Percentiles rank a stretch among this genome's conserved stretches.
Evolutionary conservation across 1,139 yeast species (phyloP).

Genomic region (Geotrichum fermentans): DNA sequence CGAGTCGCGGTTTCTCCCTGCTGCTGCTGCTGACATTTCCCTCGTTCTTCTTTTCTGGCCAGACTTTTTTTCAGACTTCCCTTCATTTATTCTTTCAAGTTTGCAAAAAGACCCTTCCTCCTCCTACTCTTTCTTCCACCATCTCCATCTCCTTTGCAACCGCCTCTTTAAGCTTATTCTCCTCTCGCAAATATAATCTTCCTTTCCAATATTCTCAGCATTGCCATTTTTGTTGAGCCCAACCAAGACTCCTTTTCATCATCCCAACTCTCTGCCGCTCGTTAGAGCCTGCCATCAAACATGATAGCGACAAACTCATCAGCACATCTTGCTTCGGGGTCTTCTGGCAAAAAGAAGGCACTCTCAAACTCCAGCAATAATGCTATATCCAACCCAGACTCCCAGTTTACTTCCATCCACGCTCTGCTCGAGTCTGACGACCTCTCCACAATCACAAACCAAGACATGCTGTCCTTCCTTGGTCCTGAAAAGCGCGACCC

Average conservation of each 20-base stretch:
- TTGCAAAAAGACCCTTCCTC: no score
- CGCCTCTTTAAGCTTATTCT: no score
- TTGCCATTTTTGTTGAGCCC: constrained; percentile 15
- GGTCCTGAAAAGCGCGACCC: constrained; percentile 4
- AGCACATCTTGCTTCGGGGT: neutral
- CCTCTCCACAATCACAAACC: constrained; percentile 1
- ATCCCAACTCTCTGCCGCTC: neutral
- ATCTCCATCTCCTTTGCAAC: no score
- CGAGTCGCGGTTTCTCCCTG: no score
- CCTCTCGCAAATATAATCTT: no score
- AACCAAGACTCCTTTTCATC: neutral
- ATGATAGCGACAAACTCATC: neutral
- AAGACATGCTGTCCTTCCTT: constrained; percentile 8
- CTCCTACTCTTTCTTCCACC: no score
- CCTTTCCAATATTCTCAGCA: no score
- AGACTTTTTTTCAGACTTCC: neutral
- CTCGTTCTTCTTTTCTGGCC: neutral
- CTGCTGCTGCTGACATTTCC: no score
- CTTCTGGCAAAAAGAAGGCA: neutral
- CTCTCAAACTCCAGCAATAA: constrained; percentile 1
- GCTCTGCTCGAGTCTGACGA: constrained; percentile 12
- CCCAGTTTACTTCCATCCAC: constrained; percentile 15
- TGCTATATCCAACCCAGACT: neutral
- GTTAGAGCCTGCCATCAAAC: neutral
- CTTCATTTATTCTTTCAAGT: no score